A percentile compares a stretch with the other conserved stretches of the same genome.
These are phyloP conservation scores for Angomonas ambiguus DNA, from an alignment of 208 protist species.

Conservation along the genomic window DNA sequence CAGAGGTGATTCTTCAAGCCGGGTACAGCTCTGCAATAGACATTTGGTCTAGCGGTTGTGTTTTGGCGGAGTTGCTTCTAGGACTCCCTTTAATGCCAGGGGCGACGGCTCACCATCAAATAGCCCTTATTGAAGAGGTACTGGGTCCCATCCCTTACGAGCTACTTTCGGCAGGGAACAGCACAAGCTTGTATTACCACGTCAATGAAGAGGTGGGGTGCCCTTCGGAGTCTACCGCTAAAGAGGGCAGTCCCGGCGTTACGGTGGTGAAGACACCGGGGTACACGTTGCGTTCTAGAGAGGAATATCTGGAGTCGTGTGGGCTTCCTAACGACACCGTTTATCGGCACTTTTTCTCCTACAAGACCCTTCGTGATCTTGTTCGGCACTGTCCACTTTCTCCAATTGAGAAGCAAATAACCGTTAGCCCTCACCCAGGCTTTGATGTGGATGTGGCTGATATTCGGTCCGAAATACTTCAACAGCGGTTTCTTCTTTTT, in stretches of 20 bases:
- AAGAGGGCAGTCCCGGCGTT: too few species aligned
- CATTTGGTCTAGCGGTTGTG: slow-evolving; percentile 97
- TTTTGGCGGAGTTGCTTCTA: slow-evolving; percentile 93
- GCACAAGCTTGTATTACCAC: slow-evolving; percentile 47
- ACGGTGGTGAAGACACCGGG: too few species aligned
- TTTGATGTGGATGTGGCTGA: slow-evolving; percentile 15
- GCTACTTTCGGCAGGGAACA: slow-evolving; percentile 48
- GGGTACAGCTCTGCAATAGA: slow-evolving; percentile 92
- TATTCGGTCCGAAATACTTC: slow-evolving; percentile 52
- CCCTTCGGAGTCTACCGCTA: too few species aligned
- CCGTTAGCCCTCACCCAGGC: slow-evolving; percentile 38
- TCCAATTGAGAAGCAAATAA: slow-evolving; percentile 57
- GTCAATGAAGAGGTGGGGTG: too few species aligned
- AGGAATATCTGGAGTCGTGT: slow-evolving; percentile 18
- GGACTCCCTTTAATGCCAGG: slow-evolving; percentile 94
- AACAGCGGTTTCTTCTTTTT: slow-evolving; percentile 70
- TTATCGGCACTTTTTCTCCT: slow-evolving; percentile 60
- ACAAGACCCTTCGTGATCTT: slow-evolving; percentile 60
- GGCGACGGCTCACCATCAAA: slow-evolving; percentile 90
- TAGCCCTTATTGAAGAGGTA: slow-evolving; percentile 93
- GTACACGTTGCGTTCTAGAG: slow-evolving; percentile 14
- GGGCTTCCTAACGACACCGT: slow-evolving; percentile 11
- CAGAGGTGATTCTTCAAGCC: slow-evolving; percentile 94
- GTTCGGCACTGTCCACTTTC: slow-evolving; percentile 61
- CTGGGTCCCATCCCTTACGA: slow-evolving; percentile 73